Evolutionary conservation across 257 asterid species (phyloP).

Genomic region (Striga asiatica): DNA sequence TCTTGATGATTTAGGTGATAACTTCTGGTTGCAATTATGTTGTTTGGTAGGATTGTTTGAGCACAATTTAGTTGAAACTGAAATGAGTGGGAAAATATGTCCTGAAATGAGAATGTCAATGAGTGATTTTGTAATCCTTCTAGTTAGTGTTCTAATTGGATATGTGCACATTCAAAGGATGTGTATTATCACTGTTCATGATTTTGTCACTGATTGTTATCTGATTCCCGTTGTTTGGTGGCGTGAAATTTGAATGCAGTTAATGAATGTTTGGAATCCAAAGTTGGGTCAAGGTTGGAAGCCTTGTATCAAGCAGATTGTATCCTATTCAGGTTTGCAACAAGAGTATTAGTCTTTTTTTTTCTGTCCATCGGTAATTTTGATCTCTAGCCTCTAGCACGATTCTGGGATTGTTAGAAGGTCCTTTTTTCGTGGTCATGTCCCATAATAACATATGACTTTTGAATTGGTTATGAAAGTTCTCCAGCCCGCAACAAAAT

Average conservation of each 20-base stretch:
- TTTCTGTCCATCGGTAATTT: too few species aligned
- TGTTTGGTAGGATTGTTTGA: not conserved
- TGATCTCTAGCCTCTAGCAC: too few species aligned
- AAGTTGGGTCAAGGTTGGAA: slow-evolving; percentile 78
- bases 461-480: not conserved
- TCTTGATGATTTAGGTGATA: not conserved
- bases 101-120: not conserved
- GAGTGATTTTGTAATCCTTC: not conserved
- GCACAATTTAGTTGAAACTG: not conserved
- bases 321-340: slow-evolving; percentile 55
- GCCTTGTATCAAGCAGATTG: slow-evolving; percentile 64
- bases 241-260: slow-evolving; percentile 33
- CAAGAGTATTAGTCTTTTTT: not conserved
- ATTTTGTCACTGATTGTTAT: not conserved
- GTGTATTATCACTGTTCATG: not conserved
- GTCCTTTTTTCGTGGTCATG: not conserved
- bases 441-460: not conserved
- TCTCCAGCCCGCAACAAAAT: not conserved
- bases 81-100: slow-evolving; percentile 4
- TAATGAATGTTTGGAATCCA: slow-evolving; percentile 77
- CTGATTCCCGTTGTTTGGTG: too few species aligned
- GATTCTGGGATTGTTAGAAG: not conserved
- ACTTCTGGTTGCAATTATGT: not conserved
- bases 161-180: not conserved
- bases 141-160: not conserved